A percentile compares a stretch with the other conserved stretches of the same genome.
phyloP scores from a whole-genome alignment of 306 rosid species.

The Quercus alba region DNA sequence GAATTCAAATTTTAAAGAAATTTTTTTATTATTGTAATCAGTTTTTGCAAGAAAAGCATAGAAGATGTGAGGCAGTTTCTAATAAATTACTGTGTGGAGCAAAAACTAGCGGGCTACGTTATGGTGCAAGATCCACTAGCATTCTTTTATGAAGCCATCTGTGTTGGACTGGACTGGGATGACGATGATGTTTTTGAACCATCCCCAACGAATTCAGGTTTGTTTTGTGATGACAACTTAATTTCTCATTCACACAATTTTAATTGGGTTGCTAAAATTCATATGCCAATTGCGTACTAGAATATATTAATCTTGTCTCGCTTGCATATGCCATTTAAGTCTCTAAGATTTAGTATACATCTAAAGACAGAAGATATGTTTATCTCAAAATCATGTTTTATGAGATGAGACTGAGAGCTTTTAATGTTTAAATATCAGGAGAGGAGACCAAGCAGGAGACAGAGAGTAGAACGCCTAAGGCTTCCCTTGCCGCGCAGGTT shows the following conservation, averaged over 20 bases:
- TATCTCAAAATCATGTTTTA: not conserved
- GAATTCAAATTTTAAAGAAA: not conserved
- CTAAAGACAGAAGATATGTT: no score
- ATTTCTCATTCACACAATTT: not conserved
- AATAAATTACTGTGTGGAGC: constrained; percentile 32
- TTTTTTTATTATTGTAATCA: constrained; percentile 4
- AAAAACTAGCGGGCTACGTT: constrained; percentile 35
- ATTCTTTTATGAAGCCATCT: constrained; percentile 54
- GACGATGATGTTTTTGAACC: constrained; percentile 20
- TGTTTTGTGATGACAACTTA: not conserved
- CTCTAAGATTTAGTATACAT: no score
- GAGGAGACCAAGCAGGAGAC: not conserved
- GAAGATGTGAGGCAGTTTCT: constrained; percentile 51
- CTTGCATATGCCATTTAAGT: no score
- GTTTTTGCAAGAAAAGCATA: constrained; percentile 42
- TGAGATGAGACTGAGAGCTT: not conserved
- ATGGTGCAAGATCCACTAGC: constrained; percentile 55
- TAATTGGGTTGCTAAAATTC: not conserved
- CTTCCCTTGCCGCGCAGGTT: constrained; percentile 51
- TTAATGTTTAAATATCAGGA: constrained; percentile 9
- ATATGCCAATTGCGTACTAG: not conserved
- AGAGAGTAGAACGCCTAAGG: constrained; percentile 1
- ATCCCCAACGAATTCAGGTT: constrained; percentile 26
- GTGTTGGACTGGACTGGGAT: constrained; percentile 58
- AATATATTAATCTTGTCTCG: not conserved